These are phyloP conservation scores for Schizosaccharomyces lindneri DNA, from an alignment of 805 yeast species.

Conservation along the genomic window DNA sequence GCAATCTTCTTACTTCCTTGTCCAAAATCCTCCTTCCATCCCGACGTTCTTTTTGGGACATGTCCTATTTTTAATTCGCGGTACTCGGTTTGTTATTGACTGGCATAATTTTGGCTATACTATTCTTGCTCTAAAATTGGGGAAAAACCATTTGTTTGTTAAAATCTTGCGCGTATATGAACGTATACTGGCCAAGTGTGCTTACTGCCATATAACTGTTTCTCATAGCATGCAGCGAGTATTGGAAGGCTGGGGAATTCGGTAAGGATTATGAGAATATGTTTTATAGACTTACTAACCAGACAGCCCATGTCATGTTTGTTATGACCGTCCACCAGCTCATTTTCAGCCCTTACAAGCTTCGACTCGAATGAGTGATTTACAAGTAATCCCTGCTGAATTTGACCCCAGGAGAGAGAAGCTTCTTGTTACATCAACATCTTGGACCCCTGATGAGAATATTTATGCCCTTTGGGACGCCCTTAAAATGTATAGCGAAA, in stretches of 20 bases:
- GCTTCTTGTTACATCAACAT: conserved; percentile 65
- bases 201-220: conserved; percentile 57
- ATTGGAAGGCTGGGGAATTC: conserved; percentile 18
- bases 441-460: conserved; percentile 92
- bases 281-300: not conserved
- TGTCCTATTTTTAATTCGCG: conserved; percentile 21
- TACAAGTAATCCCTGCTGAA: not conserved
- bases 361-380: not conserved
- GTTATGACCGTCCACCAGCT: conserved; percentile 68
- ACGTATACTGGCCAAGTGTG: conserved; percentile 26
- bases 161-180: conserved; percentile 39
- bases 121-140: conserved; percentile 42
- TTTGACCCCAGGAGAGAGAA: not conserved
- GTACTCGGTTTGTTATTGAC: conserved; percentile 51
- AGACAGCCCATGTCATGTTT: conserved; percentile 22
- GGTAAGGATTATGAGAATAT: not conserved
- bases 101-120: conserved; percentile 92
- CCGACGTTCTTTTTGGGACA: conserved; percentile 52
- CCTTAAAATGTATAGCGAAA: conserved; percentile 31
- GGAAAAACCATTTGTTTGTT: conserved; percentile 36
- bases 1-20: conserved; percentile 15
- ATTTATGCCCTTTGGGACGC: conserved; percentile 45
- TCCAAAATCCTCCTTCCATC: conserved; percentile 66
- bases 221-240: conserved; percentile 46
- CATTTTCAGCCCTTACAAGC: conserved; percentile 28